Percentiles rank a stretch among this genome's conserved stretches.
Evolutionary conservation across 176 grass and related monocot genomes (phyloP).

Genomic region (Juncus inflexus): DNA sequence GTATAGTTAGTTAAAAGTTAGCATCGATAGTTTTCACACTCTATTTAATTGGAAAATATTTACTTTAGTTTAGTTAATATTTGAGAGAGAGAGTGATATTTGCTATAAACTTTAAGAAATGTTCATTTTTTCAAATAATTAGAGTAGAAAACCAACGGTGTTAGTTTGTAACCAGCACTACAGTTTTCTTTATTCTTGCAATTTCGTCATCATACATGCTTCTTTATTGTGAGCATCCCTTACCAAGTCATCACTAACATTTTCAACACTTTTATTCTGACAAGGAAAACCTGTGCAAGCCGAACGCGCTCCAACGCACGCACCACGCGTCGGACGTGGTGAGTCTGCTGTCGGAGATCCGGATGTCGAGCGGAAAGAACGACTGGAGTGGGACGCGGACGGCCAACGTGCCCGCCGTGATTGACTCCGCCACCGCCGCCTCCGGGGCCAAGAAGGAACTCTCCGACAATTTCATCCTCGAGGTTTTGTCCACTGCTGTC

Average conservation of each 20-base stretch:
- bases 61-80: too few species aligned
- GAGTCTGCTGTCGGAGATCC: slow-evolving; percentile 96
- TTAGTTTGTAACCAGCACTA: too few species aligned
- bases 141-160: too few species aligned
- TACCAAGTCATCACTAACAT: too few species aligned
- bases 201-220: neutral
- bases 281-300: slow-evolving; percentile 99
- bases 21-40: too few species aligned
- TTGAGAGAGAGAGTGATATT: too few species aligned
- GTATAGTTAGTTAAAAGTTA: too few species aligned
- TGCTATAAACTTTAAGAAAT: too few species aligned
- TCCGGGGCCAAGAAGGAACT: slow-evolving; percentile 93
- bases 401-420: slow-evolving; percentile 85
- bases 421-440: slow-evolving; percentile 95
- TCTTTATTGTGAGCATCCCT: too few species aligned
- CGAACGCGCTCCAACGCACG: slow-evolving; percentile 90
- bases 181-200: neutral
- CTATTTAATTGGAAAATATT: too few species aligned
- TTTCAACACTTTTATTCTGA: too few species aligned
- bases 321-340: slow-evolving; percentile 99
- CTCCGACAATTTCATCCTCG: slow-evolving; percentile 74
- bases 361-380: slow-evolving; percentile 95
- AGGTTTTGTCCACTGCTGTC: slow-evolving; percentile 97
- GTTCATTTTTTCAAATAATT: too few species aligned
- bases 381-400: slow-evolving; percentile 98